These are phyloP conservation scores for Saccharomycopsis hybrid DNA, from an alignment of 1,139 yeast species.

Conservation along the genomic window DNA sequence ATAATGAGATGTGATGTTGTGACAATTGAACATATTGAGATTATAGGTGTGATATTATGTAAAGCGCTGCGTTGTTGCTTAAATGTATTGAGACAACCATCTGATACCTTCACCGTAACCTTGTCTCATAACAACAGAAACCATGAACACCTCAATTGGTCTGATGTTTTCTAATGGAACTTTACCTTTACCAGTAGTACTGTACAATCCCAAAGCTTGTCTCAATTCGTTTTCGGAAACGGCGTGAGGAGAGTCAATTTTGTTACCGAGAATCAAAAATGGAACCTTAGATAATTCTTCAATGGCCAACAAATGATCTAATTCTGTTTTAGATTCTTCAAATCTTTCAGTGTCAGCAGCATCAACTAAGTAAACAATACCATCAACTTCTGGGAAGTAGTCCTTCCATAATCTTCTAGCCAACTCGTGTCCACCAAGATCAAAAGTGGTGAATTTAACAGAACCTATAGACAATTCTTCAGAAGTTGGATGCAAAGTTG, in stretches of 20 bases:
- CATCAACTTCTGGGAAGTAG: conserved; percentile 98
- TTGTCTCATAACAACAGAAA: conserved; percentile 94
- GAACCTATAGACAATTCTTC: conserved; percentile 97
- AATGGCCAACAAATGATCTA: conserved; percentile 85
- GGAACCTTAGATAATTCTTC: conserved; percentile 89
- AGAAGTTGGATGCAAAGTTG: conserved; percentile 97
- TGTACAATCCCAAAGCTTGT: conserved; percentile 80
- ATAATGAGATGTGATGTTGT: too few relatives aligned
- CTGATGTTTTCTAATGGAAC: conserved; percentile 70
- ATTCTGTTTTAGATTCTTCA: conserved; percentile 89
- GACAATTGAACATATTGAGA: too few relatives aligned
- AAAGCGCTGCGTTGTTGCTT: too few relatives aligned
- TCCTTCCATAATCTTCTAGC: conserved; percentile 99
- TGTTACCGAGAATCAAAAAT: conserved; percentile 89
- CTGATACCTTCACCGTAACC: conserved; percentile 95
- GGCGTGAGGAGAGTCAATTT: conserved; percentile 90
- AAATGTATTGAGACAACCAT: conserved; percentile 93
- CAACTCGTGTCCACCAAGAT: conserved; percentile 96
- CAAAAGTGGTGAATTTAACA: conserved; percentile 95
- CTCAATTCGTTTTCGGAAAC: conserved; percentile 94
- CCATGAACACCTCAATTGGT: conserved; percentile 96
- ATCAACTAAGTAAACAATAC: conserved; percentile 93
- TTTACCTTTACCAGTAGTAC: conserved; percentile 83
- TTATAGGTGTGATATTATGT: too few relatives aligned
- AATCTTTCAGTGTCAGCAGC: conserved; percentile 96